Base-by-base conservation (phyloP, 805 yeast species). In the Komagataella kurtzmanii region DNA sequence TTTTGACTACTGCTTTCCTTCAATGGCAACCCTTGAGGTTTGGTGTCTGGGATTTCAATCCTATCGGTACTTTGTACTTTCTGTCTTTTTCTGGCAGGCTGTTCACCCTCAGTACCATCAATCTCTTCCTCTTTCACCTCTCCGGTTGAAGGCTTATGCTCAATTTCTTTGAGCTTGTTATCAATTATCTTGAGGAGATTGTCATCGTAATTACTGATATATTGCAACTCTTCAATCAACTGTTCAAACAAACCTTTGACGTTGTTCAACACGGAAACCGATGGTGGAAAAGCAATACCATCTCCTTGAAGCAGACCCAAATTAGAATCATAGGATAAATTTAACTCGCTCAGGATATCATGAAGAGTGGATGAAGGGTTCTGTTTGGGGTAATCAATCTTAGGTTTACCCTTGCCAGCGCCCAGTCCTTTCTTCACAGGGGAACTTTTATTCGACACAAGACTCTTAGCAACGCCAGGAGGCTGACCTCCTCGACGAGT, bases 251-350 rank as follows among this genome's bases (percentile, higher is more conserved):
- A 59, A 59, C 70, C 70, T 48, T 55, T 57, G 47, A 63, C 50
- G 4, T 52, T 40, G 6, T 49, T 44, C 21, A 67, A 56, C 30
- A 55, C 57, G 3, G 53, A 49, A 44, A 53, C 53, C 18, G 46
- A 46, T 1, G 68, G 76, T 18, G 69, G 65, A 5, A 76, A 71
- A 1, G 74, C 66, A 0, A 77, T 69, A 5, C 72, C 59, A 17
- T 78, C 81, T 0, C 90, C 90, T 56, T 75, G 81, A 21, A 84
- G 64, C 50, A 77, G 63, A 1, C 89, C 89, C 17, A 76, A 68
- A 45, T 78, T 76, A 3, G 75, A 68, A 58, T 83, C 86, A 59
- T 78, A 83, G 1, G 76, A 66, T 51, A 84, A 62, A 48, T 73
- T 70, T 44, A 82, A 63, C 55, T 77, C 79, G 48, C 67, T 66